A percentile compares a stretch with the other conserved stretches of the same genome.
These are phyloP conservation scores for Prunus dulcis DNA, from an alignment of 306 rosid genomes.

Conservation along the genomic window DNA sequence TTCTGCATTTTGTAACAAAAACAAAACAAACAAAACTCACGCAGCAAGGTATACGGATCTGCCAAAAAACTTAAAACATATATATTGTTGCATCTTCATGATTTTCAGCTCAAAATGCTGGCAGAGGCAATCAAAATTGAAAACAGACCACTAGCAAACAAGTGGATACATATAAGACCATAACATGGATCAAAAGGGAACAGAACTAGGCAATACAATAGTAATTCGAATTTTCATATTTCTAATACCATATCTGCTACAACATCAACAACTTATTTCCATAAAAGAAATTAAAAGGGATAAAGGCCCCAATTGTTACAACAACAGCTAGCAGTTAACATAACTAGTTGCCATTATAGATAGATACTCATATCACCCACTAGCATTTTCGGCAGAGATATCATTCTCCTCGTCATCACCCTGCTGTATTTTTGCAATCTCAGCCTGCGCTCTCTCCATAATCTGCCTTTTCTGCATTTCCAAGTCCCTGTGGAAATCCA, in stretches of 20 bases:
- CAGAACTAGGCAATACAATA: not conserved
- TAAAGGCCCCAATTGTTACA: conserved; percentile 31
- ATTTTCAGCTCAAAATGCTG: not conserved
- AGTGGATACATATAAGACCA: not conserved
- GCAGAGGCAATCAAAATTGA: not conserved
- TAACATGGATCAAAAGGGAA: not conserved
- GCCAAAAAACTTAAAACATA: not conserved
- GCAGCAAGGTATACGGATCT: not conserved
- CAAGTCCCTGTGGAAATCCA: conserved; percentile 69
- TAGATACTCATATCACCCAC: conserved; percentile 31
- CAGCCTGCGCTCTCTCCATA: conserved; percentile 65
- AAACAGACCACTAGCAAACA: not conserved
- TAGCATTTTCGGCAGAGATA: conserved; percentile 48
- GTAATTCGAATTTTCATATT: conserved; percentile 19
- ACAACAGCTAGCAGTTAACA: conserved; percentile 39
- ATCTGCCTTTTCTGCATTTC: conserved; percentile 72
- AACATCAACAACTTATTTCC: conserved; percentile 38
- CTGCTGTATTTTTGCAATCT: conserved; percentile 58
- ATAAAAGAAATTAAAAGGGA: conserved; percentile 14
- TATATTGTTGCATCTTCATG: not conserved
- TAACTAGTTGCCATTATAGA: conserved; percentile 31
- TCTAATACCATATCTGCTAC: conserved; percentile 21
- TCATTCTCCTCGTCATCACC: conserved; percentile 56
- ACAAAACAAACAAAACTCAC: not conserved
- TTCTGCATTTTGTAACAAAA: too few species aligned